Evolutionary conservation across 495 filamentous ascomycete genomes (phyloP), one percentile per base, ranked within the genome.

Genomic region (Penicillium coprophilum): DNA sequence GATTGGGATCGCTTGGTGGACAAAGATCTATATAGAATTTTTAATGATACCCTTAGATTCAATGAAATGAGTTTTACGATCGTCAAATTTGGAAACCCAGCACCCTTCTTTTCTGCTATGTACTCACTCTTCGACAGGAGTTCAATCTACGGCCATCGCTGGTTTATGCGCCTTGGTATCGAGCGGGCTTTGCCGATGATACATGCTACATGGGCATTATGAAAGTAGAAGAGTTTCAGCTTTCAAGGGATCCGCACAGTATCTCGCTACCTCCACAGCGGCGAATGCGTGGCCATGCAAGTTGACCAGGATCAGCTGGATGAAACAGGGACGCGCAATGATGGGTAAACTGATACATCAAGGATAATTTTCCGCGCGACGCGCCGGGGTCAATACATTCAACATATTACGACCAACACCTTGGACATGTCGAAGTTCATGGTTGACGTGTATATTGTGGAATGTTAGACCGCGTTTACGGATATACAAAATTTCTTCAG

Each of bases 11-110:
- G 32, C 27, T 40, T 19, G 46, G 28, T 24, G 17, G 45, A 17
- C 8, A 6, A 23, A 24, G 2, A 49, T 48, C 12, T 50, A 30
- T 19, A 49, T 56, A 50, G 46, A 50, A 11, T 24, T 46, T 45
- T 45, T 46, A 56, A 41, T 56, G 54, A 56, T 50, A 56, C 54
- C 54, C 46, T 21, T 56, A 50, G 34, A 50, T 21, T 50, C 32
- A 43, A 50, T 50, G 45, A 50, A 40, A 56, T 43, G 54, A 56
- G 17, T 43, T 43, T 54, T 24, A 50, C 38, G 54, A 46, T 46
- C 13, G 15, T 38, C 32, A n/a, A 28, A 28, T n/a, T 27, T 11
- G n/a, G 5, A 13, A 24, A 38, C 15, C 6, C 7, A 8, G 15
- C 36, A 19, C 24, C 17, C 10, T 38, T 13, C 17, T 38, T 13